Conservation (phyloP, 257 asterid species). For the Salvia splendens region DNA sequence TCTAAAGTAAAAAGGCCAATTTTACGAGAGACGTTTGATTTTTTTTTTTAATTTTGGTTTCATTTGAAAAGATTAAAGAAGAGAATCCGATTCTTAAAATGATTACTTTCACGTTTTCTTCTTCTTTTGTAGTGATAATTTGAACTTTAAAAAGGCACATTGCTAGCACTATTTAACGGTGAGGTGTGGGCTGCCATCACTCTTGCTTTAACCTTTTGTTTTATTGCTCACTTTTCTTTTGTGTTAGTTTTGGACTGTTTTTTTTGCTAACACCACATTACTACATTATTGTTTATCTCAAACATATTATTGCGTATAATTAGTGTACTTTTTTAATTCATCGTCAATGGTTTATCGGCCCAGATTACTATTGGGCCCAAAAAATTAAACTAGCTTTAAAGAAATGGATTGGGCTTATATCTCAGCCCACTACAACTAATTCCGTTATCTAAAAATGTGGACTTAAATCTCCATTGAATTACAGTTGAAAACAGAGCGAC, state of each 20-base stretch:
- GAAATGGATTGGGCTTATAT: neutral
- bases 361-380: too few relatives aligned
- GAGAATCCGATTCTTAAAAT: constrained; percentile 39
- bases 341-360: too few relatives aligned
- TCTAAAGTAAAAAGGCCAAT: constrained; percentile 24
- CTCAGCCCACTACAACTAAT: neutral
- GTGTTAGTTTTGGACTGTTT: too few relatives aligned
- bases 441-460: too few relatives aligned
- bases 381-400: neutral
- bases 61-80: constrained; percentile 19
- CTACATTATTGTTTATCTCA: too few relatives aligned
- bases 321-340: too few relatives aligned
- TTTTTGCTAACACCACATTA: too few relatives aligned
- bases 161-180: neutral
- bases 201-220: neutral
- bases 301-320: too few relatives aligned
- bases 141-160: too few relatives aligned
- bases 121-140: constrained; percentile 23
- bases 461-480: too few relatives aligned
- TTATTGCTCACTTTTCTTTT: neutral
- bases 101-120: constrained; percentile 21
- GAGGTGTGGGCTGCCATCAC: constrained; percentile 23
- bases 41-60: too few relatives aligned
- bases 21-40: constrained; percentile 34
- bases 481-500: neutral